Base-by-base conservation (phyloP, 345 rosid genomes). In the Carallia pectinifolia region DNA sequence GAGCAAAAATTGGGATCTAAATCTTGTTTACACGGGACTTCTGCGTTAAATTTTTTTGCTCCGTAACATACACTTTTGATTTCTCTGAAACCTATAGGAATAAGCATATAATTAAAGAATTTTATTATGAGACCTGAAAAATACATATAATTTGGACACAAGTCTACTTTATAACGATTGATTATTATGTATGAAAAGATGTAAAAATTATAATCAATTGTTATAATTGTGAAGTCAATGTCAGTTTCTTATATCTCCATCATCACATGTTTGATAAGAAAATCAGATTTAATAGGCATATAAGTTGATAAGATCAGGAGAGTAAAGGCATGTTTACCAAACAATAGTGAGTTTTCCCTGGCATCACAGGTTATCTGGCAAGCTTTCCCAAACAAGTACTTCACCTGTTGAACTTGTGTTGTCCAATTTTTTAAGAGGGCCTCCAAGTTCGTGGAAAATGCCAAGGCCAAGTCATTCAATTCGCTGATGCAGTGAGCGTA, bases 51-150 rank as follows among this genome's bases (percentile, higher is more conserved):
- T 1, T 1, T 18, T 68, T 73, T 79, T 27, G 52, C 38, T 23
- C 85, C 85, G 29, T 85, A 80, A 44, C 89, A 80, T 52, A 83
- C 81, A 13, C 17, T 36, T 31, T 58, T 10, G 9, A 66, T 70
- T 7, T 78, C 62, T 53, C 34, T 67, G 48, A 80, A 69, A 40
- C 78, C 88, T 82, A 40, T 8, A 15, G 37, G 23, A 29, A 34
- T 4, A 2, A 3, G 13, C 34, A 23, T 23, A 23, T 23, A 23
- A 23, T 23, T 23, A 23, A 23, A 23, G 23, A 23, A 23, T 23
- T 23, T 23, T 23, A 23, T 23, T 23, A 23, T 23, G 23, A 23
- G 23, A 23, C 23, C 23, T 23, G 23, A 23, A 23, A 23, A 23
- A 23, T 23, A 23, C 23, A 23, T 23, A 23, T 23, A 0, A 23